These are phyloP conservation scores for Aspergillus brunneoviolaceus DNA, from an alignment of 2,329 filamentous ascomycete genomes.

Conservation along the genomic window DNA sequence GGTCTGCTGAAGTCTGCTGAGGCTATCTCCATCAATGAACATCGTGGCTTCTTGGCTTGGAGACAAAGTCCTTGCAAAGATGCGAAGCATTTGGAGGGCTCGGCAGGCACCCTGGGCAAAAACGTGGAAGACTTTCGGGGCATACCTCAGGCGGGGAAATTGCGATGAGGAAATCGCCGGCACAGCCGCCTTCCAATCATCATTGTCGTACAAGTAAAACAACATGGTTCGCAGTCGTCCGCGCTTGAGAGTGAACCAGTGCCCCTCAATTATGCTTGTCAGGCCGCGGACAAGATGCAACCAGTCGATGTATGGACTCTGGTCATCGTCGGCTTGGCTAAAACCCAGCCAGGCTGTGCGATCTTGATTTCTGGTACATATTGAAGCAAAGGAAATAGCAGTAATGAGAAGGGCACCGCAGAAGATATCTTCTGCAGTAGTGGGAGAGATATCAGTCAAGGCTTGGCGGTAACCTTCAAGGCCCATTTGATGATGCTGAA, in stretches of 20 bases:
- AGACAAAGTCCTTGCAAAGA: not conserved
- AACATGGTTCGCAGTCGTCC: not conserved
- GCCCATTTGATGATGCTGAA: conserved; percentile 25
- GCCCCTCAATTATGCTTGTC: not conserved
- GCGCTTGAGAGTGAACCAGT: not conserved
- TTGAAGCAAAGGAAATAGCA: conserved; percentile 23
- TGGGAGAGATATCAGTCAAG: conserved; percentile 5
- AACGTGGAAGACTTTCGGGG: not conserved
- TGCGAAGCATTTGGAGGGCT: not conserved
- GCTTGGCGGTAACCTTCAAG: conserved; percentile 18
- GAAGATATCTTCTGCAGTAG: conserved; percentile 16
- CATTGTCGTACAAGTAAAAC: not conserved
- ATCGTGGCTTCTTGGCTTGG: not conserved
- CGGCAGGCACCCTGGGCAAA: not conserved
- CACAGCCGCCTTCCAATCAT: not conserved
- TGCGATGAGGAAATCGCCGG: not conserved
- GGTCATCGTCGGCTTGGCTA: not conserved
- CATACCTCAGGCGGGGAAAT: not conserved
- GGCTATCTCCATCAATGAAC: not conserved
- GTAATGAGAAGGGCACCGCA: conserved; percentile 21
- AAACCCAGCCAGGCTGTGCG: not conserved
- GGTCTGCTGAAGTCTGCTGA: not conserved
- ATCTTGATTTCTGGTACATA: conserved; percentile 1
- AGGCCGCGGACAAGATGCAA: conserved; percentile 2
- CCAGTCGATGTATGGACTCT: not conserved